Conservation (phyloP, 164 flowering plant genomes). For the Liriodendron chinense region DNA sequence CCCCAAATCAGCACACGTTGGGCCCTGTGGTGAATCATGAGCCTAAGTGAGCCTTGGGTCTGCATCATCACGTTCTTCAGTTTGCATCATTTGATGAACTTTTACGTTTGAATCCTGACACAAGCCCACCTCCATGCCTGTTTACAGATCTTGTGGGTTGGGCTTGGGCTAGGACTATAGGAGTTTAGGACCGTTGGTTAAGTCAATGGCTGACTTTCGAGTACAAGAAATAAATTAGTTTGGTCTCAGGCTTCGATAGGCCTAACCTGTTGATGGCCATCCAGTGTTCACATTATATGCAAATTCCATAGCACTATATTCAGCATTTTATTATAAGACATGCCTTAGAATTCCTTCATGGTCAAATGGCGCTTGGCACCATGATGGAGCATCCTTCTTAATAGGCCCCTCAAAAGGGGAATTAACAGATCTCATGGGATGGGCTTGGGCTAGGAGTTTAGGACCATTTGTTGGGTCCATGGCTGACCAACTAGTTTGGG, state of each 20-base stretch:
- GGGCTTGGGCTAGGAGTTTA: no score
- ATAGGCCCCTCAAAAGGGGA: constrained; percentile 80
- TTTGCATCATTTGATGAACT: background rate
- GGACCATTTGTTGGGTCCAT: no score
- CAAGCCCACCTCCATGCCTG: constrained; percentile 72
- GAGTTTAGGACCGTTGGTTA: background rate
- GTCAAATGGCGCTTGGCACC: constrained; percentile 92
- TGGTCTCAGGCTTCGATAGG: no score
- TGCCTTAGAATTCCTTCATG: constrained; percentile 94
- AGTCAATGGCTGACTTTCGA: no score
- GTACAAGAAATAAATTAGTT: no score
- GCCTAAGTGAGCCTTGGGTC: no score
- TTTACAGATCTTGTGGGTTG: constrained; percentile 17
- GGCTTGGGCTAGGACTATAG: background rate
- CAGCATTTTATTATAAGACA: constrained; percentile 8
- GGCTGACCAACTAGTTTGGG: no score
- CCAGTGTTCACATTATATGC: no score
- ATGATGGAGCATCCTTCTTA: constrained; percentile 64
- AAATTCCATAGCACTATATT: no score
- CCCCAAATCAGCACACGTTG: no score
- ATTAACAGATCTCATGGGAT: constrained; percentile 17
- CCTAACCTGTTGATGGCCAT: no score
- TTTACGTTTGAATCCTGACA: constrained; percentile 8
- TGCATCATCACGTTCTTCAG: background rate
- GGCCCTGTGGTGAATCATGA: no score